These are phyloP conservation scores for Marsdenia floribunda DNA, from an alignment of 257 asterid species.

Conservation along the genomic window DNA sequence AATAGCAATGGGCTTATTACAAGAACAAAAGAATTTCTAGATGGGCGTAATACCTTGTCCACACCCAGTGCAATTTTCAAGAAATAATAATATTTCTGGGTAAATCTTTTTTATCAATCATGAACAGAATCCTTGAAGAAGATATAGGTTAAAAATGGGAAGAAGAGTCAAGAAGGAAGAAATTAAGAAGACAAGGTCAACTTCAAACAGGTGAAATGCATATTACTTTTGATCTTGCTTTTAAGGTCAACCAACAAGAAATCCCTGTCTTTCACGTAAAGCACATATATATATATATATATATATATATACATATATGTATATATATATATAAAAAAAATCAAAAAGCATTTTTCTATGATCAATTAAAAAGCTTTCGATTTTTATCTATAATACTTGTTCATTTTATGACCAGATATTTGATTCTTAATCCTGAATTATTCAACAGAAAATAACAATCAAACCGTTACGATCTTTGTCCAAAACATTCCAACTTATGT, in stretches of 20 bases:
- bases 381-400: neutral
- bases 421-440: constrained; percentile 26
- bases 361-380: too few species aligned
- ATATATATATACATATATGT: too few species aligned
- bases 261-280: constrained; percentile 30
- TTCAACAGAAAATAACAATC: constrained; percentile 21
- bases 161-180: neutral
- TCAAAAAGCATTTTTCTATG: neutral
- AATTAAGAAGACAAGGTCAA: neutral
- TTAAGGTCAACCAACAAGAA: constrained; percentile 32
- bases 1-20: too few species aligned
- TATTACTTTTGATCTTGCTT: constrained; percentile 28
- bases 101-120: neutral
- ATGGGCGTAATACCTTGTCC: too few species aligned
- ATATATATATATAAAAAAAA: too few species aligned
- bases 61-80: too few species aligned
- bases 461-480: constrained; percentile 11
- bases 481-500: constrained; percentile 19
- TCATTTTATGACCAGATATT: constrained; percentile 17
- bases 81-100: too few species aligned
- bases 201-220: constrained; percentile 17
- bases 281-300: too few species aligned
- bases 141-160: neutral
- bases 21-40: too few species aligned
- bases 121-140: neutral